A percentile compares a stretch with the other conserved stretches of the same genome.
phyloP scores from a whole-genome alignment of 139 green algal genomes.

The Zygnema cylindricum region DNA sequence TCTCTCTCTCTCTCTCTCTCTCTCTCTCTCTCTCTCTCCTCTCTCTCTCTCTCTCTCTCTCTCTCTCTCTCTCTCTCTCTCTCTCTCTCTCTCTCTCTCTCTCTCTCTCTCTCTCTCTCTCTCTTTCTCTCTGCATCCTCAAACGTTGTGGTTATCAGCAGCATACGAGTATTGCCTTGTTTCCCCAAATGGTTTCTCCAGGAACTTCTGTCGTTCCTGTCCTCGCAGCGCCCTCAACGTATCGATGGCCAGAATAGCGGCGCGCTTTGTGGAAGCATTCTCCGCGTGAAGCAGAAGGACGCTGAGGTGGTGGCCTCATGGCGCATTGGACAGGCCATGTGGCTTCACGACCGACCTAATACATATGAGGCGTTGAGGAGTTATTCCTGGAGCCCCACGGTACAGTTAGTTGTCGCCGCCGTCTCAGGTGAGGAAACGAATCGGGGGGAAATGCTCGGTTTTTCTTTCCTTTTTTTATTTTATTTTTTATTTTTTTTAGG shows the following conservation, averaged over 20 bases:
- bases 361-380: slow-evolving; percentile 10
- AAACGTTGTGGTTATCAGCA: no score
- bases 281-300: slow-evolving; percentile 27
- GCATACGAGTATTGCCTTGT: no score
- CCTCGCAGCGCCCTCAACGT: background rate
- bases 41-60: no score
- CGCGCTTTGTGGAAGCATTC: slow-evolving; percentile 36
- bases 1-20: no score
- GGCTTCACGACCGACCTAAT: background rate
- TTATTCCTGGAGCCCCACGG: slow-evolving; percentile 19
- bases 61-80: no score
- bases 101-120: no score
- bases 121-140: no score
- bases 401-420: slow-evolving; percentile 12
- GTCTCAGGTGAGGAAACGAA: slow-evolving; percentile 19
- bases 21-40: no score
- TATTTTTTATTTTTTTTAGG: no score
- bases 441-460: background rate
- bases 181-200: no score
- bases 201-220: background rate
- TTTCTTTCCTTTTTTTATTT: no score
- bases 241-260: slow-evolving; percentile 16
- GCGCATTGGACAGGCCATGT: slow-evolving; percentile 33
- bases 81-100: no score
- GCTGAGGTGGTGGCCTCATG: slow-evolving; percentile 29